A percentile compares a stretch with the other conserved stretches of the same genome.
phyloP scores from a whole-genome alignment of 306 rosid species.

The Vigna mungo region DNA sequence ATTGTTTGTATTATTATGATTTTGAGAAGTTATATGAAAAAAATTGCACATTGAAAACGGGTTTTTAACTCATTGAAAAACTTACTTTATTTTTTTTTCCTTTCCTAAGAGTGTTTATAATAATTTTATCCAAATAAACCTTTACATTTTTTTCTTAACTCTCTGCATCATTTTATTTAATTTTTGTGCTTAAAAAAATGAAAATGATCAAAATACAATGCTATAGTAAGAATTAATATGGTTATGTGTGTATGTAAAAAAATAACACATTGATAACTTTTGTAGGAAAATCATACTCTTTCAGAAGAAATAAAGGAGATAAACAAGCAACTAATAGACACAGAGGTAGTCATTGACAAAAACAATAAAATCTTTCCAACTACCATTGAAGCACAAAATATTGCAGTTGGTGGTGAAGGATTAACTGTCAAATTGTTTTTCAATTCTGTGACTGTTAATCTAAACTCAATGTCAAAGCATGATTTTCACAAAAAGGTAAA shows the following conservation, averaged over 20 bases:
- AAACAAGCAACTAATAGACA: constrained; percentile 45
- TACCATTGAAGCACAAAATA: neutral
- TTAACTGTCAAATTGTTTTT: constrained; percentile 36
- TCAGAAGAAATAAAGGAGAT: constrained; percentile 47
- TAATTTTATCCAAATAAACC: too few species aligned
- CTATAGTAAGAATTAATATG: neutral
- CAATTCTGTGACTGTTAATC: constrained; percentile 24
- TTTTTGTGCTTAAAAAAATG: neutral
- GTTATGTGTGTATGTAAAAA: neutral
- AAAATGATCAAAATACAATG: too few species aligned
- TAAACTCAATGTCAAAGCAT: neutral
- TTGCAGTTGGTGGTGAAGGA: constrained; percentile 35
- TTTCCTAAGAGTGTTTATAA: too few species aligned
- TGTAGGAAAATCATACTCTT: constrained; percentile 42
- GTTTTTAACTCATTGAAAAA: too few species aligned
- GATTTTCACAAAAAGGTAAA: constrained; percentile 24
- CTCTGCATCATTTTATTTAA: neutral
- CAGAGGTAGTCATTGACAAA: constrained; percentile 38
- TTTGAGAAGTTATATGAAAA: too few species aligned
- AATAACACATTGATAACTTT: neutral
- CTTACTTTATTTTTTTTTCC: too few species aligned
- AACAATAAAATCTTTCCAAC: constrained; percentile 8
- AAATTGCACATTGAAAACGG: too few species aligned
- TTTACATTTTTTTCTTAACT: neutral
- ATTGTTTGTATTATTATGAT: too few species aligned